Percentiles rank a stretch among this genome's conserved stretches.
phyloP scores from a whole-genome alignment of 2,329 filamentous ascomycete species.

The Claviceps purpurea region DNA sequence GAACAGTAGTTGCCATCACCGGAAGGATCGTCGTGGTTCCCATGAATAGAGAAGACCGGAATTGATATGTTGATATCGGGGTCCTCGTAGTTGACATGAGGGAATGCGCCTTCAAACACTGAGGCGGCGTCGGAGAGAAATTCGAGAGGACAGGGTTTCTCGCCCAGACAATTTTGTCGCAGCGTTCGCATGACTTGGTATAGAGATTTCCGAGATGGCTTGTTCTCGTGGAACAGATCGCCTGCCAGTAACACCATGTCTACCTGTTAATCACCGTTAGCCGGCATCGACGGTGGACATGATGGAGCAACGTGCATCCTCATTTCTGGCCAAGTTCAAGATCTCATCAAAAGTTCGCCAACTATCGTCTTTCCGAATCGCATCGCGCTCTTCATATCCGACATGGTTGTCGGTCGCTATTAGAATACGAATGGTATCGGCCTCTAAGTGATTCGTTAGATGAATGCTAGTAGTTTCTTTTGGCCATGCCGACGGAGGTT shows the following conservation, averaged over 20 bases:
- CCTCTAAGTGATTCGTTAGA: conserved; percentile 21
- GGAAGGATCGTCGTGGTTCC: conserved; percentile 97
- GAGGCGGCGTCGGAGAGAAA: conserved; percentile 87
- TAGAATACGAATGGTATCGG: conserved; percentile 88
- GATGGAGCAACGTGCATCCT: conserved; percentile 46
- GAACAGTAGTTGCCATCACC: conserved; percentile 88
- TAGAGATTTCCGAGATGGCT: conserved; percentile 87
- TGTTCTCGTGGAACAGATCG: conserved; percentile 96
- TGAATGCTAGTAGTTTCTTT: background rate
- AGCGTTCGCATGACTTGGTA: conserved; percentile 95
- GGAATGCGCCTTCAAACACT: conserved; percentile 79
- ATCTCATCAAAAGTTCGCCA: conserved; percentile 95
- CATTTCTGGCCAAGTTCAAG: conserved; percentile 71
- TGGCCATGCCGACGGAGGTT: too few relatives aligned
- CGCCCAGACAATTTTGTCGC: conserved; percentile 83
- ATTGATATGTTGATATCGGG: conserved; percentile 94
- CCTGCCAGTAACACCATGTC: conserved; percentile 95
- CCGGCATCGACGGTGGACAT: background rate
- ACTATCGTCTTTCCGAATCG: conserved; percentile 90
- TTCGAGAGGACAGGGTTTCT: conserved; percentile 90
- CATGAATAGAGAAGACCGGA: conserved; percentile 95
- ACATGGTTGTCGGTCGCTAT: conserved; percentile 97
- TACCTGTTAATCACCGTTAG: conserved; percentile 33
- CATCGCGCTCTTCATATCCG: conserved; percentile 85
- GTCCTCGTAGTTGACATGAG: conserved; percentile 96